These are phyloP conservation scores for Metschnikowia chrysomelidarum DNA, from an alignment of 805 yeast genomes.

Conservation along the genomic window DNA sequence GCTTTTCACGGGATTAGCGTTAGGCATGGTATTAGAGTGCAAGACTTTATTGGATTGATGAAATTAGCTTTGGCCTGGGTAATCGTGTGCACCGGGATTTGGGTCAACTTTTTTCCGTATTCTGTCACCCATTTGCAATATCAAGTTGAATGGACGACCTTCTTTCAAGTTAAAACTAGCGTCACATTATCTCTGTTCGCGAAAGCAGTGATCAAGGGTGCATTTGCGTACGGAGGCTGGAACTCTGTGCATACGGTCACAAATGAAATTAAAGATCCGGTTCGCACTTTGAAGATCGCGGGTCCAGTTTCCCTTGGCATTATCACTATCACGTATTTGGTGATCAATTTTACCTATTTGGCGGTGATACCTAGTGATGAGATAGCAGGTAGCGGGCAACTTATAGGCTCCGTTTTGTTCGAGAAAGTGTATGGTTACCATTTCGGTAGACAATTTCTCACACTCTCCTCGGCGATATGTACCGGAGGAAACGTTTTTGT, in stretches of 20 bases:
- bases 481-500: constrained; percentile 64
- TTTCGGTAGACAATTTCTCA: constrained; percentile 53
- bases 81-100: constrained; percentile 58
- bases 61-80: constrained; percentile 54
- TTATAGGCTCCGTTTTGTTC: constrained; percentile 58
- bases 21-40: constrained; percentile 56
- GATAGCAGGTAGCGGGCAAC: constrained; percentile 51
- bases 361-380: constrained; percentile 54
- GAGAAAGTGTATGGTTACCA: constrained; percentile 52
- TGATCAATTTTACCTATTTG: constrained; percentile 56
- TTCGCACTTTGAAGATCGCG: constrained; percentile 54
- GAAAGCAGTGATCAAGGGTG: constrained; percentile 54
- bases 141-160: constrained; percentile 33
- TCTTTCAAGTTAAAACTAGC: constrained; percentile 30
- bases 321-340: constrained; percentile 47
- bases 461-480: constrained; percentile 57
- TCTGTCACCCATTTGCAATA: constrained; percentile 43
- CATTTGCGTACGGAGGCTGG: constrained; percentile 65
- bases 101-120: constrained; percentile 51
- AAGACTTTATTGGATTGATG: constrained; percentile 60
- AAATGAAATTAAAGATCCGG: constrained; percentile 60
- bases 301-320: constrained; percentile 54
- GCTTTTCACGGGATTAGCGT: constrained; percentile 58
- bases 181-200: constrained; percentile 48
- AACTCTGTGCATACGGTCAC: constrained; percentile 58